Conservation (phyloP, 768 basidiomycete genomes). For the Sistotremastrum suecicum region DNA sequence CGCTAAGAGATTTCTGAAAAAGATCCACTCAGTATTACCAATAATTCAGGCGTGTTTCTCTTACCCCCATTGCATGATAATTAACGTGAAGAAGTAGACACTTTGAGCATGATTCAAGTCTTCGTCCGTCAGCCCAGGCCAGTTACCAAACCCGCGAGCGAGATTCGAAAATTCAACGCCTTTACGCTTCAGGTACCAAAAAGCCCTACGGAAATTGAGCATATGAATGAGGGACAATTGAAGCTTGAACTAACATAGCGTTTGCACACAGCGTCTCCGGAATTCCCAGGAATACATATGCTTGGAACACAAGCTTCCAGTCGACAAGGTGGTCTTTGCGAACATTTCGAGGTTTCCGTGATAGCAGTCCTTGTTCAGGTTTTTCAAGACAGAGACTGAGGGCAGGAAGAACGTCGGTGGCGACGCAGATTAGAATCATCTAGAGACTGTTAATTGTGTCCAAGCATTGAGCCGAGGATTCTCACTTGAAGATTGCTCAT, state of each 20-base stretch:
- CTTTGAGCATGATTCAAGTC: slow-evolving; percentile 19
- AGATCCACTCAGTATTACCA: too few relatives aligned
- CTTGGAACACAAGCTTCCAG: slow-evolving; percentile 21
- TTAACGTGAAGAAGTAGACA: slow-evolving; percentile 18
- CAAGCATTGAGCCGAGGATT: background rate
- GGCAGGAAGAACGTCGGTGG: slow-evolving; percentile 22
- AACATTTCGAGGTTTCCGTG: slow-evolving; percentile 18
- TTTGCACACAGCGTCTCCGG: slow-evolving; percentile 19
- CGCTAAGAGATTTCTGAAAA: slow-evolving; percentile 15
- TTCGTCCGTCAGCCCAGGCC: slow-evolving; percentile 13
- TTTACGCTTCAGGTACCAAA: slow-evolving; percentile 17
- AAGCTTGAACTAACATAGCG: slow-evolving; percentile 10
- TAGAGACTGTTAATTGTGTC: background rate
- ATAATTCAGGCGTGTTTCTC: too few relatives aligned
- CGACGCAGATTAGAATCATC: slow-evolving; percentile 19
- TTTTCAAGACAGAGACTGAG: slow-evolving; percentile 21
- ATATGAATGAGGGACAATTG: background rate
- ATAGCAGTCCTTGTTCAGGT: slow-evolving; percentile 22
- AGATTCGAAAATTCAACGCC: slow-evolving; percentile 12
- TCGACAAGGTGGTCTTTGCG: slow-evolving; percentile 23
- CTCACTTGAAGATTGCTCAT: slow-evolving; percentile 25
- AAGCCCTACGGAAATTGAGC: slow-evolving; percentile 5
- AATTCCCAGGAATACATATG: slow-evolving; percentile 22
- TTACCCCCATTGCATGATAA: slow-evolving; percentile 22
- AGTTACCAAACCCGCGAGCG: slow-evolving; percentile 14